Evolutionary conservation across 345 rosid species (phyloP), one percentile per base, ranked within the genome.

Genomic region (Cardamine chenopodiifolia): DNA sequence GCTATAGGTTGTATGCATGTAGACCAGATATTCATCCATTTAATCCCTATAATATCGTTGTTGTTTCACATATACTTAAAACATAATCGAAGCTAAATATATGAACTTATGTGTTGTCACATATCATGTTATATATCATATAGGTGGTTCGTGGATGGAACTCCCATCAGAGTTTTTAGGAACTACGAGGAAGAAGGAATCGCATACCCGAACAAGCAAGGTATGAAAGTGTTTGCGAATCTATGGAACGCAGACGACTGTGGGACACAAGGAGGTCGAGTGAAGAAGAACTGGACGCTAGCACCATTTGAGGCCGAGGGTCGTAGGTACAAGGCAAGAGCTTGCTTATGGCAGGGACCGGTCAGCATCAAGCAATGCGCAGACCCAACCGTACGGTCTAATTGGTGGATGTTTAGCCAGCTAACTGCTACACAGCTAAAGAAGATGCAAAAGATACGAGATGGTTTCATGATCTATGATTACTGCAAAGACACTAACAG

Each of bases 221-320:
- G 88, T 28, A 89, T 88, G 97, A 77, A 83, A 68, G 84, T 81
- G 45, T 80, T 85, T 71, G 32, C 90, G 15, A 89, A 88, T 81
- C 52, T 93, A 77, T 89, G 96, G 93, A 81, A 83, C 76, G 98
- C 89, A 13, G 97, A 89, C 62, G 67, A 83, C 66, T 86, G 92
- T 90, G 92, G 93, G 8, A 93, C 94, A 12, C 79, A 84, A 84
- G 96, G 94, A 32, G 94, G 98, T 10, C 82, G 74, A 6, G 83
- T 53, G 61, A 89, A 89, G 78, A 88, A 80, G 14, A 84, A 89
- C 77, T 87, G 91, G 90, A 82, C 62, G 5, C 65, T 6, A 3
- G 82, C 88, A 63, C 92, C 94, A 5, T 88, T 91, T 72, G 70
- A 62, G 19, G 89, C 88, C 53, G 78, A 75, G 66, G 81, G 83